Evolutionary conservation across 2,329 filamentous ascomycete genomes (phyloP).

Genomic region (Ascocoryne sarcoides): DNA sequence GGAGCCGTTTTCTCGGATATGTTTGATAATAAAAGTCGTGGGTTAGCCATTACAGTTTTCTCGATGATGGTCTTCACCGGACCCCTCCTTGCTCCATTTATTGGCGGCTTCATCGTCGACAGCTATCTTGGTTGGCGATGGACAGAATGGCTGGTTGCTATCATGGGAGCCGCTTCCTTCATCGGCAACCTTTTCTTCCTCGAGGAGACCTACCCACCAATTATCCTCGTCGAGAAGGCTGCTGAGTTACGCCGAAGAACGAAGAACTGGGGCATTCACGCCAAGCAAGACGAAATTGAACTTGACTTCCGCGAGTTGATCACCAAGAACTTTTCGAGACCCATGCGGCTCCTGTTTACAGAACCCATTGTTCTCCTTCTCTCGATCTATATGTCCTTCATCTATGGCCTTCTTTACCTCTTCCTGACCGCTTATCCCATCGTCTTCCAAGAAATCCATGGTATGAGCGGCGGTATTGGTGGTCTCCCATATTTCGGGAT

Average conservation of each 20-base stretch:
- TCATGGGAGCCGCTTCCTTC: constrained; percentile 56
- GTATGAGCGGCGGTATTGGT: constrained; percentile 58
- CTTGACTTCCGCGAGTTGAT: constrained; percentile 55
- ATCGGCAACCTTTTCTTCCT: constrained; percentile 52
- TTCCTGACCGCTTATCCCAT: constrained; percentile 81
- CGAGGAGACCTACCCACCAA: constrained; percentile 61
- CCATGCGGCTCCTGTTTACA: constrained; percentile 42
- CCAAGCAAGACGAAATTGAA: constrained; percentile 64
- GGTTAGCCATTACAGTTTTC: constrained; percentile 49
- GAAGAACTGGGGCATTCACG: constrained; percentile 62
- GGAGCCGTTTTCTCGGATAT: constrained; percentile 66
- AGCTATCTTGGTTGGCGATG: constrained; percentile 63
- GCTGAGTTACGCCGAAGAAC: constrained; percentile 53
- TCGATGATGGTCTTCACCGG: constrained; percentile 57
- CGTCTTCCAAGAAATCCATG: constrained; percentile 66
- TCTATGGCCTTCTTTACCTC: constrained; percentile 72
- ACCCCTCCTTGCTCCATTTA: constrained; percentile 58
- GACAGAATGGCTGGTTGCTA: constrained; percentile 56
- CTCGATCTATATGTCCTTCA: constrained; percentile 65
- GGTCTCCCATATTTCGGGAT: constrained; percentile 83
- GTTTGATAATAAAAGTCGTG: constrained; percentile 55
- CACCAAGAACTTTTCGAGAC: constrained; percentile 40
- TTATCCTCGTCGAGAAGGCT: constrained; percentile 54
- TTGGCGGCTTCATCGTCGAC: constrained; percentile 58
- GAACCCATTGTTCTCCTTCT: constrained; percentile 62